Evolutionary conservation across 352 stramenopile genomes (phyloP), one percentile per base, ranked within the genome.

Genomic region (Phytophthora capsici): DNA sequence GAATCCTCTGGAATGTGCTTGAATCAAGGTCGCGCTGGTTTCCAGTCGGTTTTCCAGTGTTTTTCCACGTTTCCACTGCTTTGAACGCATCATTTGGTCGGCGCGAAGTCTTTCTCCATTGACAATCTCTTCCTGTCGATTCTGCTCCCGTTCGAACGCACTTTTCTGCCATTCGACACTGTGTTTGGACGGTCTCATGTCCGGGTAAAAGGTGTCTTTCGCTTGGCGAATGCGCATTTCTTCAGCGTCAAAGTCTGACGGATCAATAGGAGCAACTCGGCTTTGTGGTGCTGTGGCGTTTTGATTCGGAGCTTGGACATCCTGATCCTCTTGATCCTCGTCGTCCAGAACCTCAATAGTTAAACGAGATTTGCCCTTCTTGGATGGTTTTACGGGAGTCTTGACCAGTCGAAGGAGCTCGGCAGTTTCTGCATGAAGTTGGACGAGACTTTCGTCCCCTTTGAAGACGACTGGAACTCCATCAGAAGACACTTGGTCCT

Each of bases 331-430:
- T 2, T 73, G 53, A 2, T 84, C 67, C 0, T 77, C 74, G 22
- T 83, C 71, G 34, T 91, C 80, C 25, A 91, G 41, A 10, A 93
- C 82, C 63, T 93, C 82, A 40, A 93, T 91, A 1, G 84, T 93
- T 47, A 88, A 60, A 20, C 80, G 66, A 17, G 62, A 54, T 73
- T 89, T 80, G 5, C 36, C 47, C 23, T 64, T 78, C 20, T 69
- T 58, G 2, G 32, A 6, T 6, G 47, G 25, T n/a, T 74, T 71
- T 10, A 61, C 54, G 2, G 80, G 69, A 0, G 69, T 86, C 51
- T 88, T 88, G 8, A 91, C 71, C 14, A 84, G 73, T 19, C 78
- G 56, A 44, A 93, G 66, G 4, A 93, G 66, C 63, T 84, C 70
- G 0, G 73, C 28, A 0, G 85, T 93, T 63, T 91, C 85, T 1